phyloP scores from a whole-genome alignment of 352 stramenopile genomes.

The Pythium insidiosum region DNA sequence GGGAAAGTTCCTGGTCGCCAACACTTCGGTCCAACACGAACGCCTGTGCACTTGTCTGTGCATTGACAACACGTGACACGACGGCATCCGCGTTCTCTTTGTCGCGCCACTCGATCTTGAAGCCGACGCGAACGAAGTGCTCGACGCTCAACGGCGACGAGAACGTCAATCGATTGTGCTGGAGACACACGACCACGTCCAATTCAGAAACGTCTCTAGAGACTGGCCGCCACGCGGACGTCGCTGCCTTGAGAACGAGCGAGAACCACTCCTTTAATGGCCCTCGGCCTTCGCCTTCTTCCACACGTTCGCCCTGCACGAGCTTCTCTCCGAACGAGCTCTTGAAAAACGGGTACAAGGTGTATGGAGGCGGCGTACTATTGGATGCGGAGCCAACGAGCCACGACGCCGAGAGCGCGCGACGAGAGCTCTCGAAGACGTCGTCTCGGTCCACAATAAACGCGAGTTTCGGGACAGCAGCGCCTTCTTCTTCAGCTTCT shows the following conservation, averaged over 20 bases:
- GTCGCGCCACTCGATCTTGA: slow-evolving; percentile 27
- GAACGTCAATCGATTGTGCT: no score
- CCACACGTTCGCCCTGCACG: slow-evolving; percentile 41
- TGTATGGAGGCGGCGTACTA: slow-evolving; percentile 9
- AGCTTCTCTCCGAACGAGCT: slow-evolving; percentile 65
- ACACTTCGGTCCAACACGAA: no score
- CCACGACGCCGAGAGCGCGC: slow-evolving; percentile 3
- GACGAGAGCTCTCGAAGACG: slow-evolving; percentile 8
- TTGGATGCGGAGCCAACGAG: neutral
- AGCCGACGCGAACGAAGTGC: slow-evolving; percentile 16
- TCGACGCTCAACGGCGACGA: slow-evolving; percentile 22
- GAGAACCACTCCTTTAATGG: slow-evolving; percentile 72
- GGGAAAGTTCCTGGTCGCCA: no score
- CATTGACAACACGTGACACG: no score
- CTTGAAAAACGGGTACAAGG: slow-evolving; percentile 55
- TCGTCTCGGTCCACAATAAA: slow-evolving; percentile 13
- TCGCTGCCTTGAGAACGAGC: slow-evolving; percentile 27
- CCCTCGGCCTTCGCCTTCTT: slow-evolving; percentile 71
- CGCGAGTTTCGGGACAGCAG: slow-evolving; percentile 11
- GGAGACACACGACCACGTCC: slow-evolving; percentile 26
- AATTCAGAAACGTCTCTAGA: slow-evolving; percentile 3
- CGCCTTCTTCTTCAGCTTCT: neutral
- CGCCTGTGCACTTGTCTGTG: no score
- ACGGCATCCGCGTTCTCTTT: slow-evolving; percentile 17
- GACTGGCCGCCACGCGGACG: slow-evolving; percentile 37